A percentile compares a stretch with the other conserved stretches of the same genome.
These are phyloP conservation scores for Cicer bijugum DNA, from an alignment of 306 rosid genomes.

Conservation along the genomic window DNA sequence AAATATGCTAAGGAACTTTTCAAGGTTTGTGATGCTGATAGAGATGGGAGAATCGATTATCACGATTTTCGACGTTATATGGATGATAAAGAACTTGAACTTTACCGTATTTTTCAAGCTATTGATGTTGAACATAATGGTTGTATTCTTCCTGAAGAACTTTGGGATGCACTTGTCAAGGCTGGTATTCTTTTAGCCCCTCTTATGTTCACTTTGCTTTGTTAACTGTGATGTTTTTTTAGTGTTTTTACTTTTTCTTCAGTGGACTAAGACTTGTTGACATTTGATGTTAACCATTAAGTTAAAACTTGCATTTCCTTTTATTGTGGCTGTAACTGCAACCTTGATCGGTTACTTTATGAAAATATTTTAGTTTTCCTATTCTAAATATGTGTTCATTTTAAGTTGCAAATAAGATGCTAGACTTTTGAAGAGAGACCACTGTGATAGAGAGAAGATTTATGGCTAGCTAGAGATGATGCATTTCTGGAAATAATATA, in stretches of 20 bases:
- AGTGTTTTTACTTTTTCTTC: neutral
- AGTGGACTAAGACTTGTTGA: conserved; percentile 33
- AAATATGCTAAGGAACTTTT: conserved; percentile 66
- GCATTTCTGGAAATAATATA: no score
- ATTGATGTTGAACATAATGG: conserved; percentile 65
- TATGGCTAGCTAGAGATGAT: no score
- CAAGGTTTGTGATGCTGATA: conserved; percentile 60
- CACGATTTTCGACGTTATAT: conserved; percentile 57
- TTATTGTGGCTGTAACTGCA: conserved; percentile 27
- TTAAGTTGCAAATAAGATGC: no score
- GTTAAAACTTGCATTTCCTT: conserved; percentile 8
- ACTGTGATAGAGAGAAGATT: no score
- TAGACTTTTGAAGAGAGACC: no score
- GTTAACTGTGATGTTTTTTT: conserved; percentile 1
- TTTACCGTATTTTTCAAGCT: conserved; percentile 63
- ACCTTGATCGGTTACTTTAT: neutral
- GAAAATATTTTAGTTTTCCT: no score
- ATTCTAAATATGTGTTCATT: no score
- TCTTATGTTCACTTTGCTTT: neutral
- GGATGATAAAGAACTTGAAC: conserved; percentile 66
- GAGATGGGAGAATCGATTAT: conserved; percentile 61
- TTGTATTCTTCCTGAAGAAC: conserved; percentile 64
- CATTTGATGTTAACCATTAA: conserved; percentile 19
- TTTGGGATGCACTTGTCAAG: conserved; percentile 66
- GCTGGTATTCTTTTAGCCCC: conserved; percentile 54